phyloP scores from a whole-genome alignment of 2,329 filamentous ascomycete genomes.

The Trichophyton equinum region DNA sequence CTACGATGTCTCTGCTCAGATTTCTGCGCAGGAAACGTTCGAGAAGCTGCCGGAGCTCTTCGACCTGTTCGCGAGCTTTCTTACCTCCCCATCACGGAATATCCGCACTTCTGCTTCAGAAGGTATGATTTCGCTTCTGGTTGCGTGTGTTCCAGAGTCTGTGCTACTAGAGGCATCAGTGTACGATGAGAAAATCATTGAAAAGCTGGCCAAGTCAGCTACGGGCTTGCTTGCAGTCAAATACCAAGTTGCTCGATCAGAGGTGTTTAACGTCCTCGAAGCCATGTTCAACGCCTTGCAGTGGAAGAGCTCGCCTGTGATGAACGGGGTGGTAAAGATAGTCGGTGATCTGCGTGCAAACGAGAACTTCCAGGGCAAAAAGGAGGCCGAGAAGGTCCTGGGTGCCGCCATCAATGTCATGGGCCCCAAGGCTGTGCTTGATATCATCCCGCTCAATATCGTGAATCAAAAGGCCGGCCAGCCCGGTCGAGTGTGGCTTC shows the following conservation, averaged over 20 bases:
- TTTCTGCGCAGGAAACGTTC: constrained; percentile 83
- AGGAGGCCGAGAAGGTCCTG: constrained; percentile 83
- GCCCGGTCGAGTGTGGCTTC: constrained; percentile 82
- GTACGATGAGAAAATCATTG: constrained; percentile 80
- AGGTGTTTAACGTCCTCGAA: constrained; percentile 79
- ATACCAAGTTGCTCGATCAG: constrained; percentile 87
- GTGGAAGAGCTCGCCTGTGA: constrained; percentile 71
- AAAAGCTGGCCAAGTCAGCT: constrained; percentile 60
- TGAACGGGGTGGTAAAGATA: constrained; percentile 61
- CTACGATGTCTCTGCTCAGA: constrained; percentile 83
- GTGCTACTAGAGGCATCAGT: constrained; percentile 80
- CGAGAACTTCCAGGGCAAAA: constrained; percentile 82
- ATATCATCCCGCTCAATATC: constrained; percentile 76
- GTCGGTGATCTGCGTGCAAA: constrained; percentile 81
- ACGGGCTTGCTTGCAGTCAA: constrained; percentile 72
- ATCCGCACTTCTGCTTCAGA: constrained; percentile 91
- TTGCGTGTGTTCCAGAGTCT: constrained; percentile 72
- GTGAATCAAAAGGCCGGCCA: constrained; percentile 62
- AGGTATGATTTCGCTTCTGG: constrained; percentile 84
- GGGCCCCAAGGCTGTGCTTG: constrained; percentile 73
- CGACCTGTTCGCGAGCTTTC: constrained; percentile 62
- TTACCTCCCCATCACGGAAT: constrained; percentile 79
- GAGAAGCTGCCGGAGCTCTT: constrained; percentile 80
- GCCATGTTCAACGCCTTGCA: constrained; percentile 77
- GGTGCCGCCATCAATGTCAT: constrained; percentile 79